These are phyloP conservation scores for Nymphaea colorata DNA, from an alignment of 164 flowering plant genomes.

Conservation along the genomic window DNA sequence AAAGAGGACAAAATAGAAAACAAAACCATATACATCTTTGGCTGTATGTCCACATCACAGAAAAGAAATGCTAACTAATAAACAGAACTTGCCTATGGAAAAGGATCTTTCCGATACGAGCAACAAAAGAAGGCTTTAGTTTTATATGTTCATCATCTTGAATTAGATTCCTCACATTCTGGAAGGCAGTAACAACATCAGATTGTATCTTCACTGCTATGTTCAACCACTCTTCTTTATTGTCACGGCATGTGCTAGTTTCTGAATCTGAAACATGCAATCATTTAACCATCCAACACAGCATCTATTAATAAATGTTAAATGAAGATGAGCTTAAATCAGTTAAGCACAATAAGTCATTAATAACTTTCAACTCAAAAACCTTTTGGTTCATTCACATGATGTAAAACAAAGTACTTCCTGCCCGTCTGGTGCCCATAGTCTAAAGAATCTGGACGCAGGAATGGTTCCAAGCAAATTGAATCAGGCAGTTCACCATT, in stretches of 20 bases:
- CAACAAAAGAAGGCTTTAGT: slow-evolving; percentile 26
- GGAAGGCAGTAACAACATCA: slow-evolving; percentile 21
- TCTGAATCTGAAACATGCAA: too few species aligned
- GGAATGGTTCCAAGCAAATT: slow-evolving; percentile 23
- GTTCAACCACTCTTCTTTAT: slow-evolving; percentile 8
- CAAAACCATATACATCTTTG: too few species aligned
- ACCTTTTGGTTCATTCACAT: slow-evolving; percentile 15
- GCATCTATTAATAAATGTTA: too few species aligned
- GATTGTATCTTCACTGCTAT: slow-evolving; percentile 18
- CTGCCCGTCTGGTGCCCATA: slow-evolving; percentile 14
- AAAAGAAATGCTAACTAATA: neutral
- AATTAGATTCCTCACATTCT: slow-evolving; percentile 17
- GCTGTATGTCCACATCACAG: too few species aligned
- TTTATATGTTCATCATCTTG: slow-evolving; percentile 5
- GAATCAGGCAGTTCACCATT: slow-evolving; percentile 16
- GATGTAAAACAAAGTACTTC: slow-evolving; percentile 22
- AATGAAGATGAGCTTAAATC: too few species aligned
- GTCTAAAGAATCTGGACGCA: neutral
- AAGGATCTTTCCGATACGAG: slow-evolving; percentile 29
- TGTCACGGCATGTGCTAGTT: too few species aligned
- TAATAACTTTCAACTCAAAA: neutral
- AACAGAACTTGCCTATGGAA: slow-evolving; percentile 23
- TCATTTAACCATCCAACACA: too few species aligned
- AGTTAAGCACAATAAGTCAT: neutral
- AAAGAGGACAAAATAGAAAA: too few species aligned